Percentiles rank a stretch among this genome's conserved stretches.
These are phyloP conservation scores for Zalaria sp. DNA, from an alignment of 2,329 filamentous ascomycete species.

Conservation along the genomic window DNA sequence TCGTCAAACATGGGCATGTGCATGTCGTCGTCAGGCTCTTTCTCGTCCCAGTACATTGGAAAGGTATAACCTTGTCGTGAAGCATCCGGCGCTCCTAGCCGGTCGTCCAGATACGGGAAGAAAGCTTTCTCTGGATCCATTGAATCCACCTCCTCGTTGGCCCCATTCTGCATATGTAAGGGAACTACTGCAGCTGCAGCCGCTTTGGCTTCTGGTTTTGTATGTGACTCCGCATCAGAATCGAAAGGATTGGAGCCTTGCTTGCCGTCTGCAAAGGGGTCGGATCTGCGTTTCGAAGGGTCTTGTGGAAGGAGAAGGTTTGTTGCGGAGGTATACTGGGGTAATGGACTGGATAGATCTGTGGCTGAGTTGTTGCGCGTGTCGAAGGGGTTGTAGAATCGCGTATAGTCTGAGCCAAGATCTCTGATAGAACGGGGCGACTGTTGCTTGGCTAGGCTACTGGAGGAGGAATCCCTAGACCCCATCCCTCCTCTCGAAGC, in stretches of 20 bases:
- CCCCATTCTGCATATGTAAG: neutral
- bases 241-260: conserved; percentile 13
- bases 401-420: conserved; percentile 21
- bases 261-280: conserved; percentile 18
- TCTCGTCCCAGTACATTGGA: conserved; percentile 34
- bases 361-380: conserved; percentile 18
- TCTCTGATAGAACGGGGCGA: conserved; percentile 20
- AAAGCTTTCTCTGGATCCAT: conserved; percentile 20
- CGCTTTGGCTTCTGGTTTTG: conserved; percentile 5
- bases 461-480: conserved; percentile 6
- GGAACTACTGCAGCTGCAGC: conserved; percentile 5
- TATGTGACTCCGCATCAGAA: conserved; percentile 6
- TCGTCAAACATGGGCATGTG: conserved; percentile 39
- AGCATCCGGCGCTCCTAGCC: conserved; percentile 28
- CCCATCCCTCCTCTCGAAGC: conserved; percentile 6
- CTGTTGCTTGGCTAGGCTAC: conserved; percentile 12
- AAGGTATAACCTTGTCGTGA: conserved; percentile 27
- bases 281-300: conserved; percentile 13
- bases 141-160: conserved; percentile 4
- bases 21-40: conserved; percentile 39
- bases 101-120: conserved; percentile 32
- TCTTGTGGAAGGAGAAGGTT: conserved; percentile 8
- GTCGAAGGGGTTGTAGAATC: conserved; percentile 24
- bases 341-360: conserved; percentile 13
- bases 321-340: conserved; percentile 11